Conservation (phyloP, 495 filamentous ascomycete genomes). For the Podospora sp. region DNA sequence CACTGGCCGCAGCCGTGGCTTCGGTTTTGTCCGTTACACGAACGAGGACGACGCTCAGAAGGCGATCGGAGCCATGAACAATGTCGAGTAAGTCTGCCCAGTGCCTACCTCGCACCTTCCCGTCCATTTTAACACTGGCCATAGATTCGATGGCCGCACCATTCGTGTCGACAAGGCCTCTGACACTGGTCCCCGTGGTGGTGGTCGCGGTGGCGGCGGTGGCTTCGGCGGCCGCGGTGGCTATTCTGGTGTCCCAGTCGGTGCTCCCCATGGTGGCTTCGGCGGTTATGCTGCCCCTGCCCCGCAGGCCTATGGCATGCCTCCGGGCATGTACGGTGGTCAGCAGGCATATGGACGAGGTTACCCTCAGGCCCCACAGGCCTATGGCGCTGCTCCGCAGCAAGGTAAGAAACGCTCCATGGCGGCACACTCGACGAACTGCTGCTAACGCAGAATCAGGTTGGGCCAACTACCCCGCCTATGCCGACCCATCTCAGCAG, state of each 20-base stretch:
- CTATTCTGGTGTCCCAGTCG: conserved; percentile 34
- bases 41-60: conserved; percentile 79
- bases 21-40: conserved; percentile 91
- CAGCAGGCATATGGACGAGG: conserved; percentile 36
- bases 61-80: conserved; percentile 87
- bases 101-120: neutral
- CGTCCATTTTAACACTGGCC: conserved; percentile 18
- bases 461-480: conserved; percentile 41
- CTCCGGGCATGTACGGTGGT: too few species aligned
- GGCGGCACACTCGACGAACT: conserved; percentile 9
- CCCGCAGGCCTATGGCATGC: conserved; percentile 27
- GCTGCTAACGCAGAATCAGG: conserved; percentile 29
- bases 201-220: conserved; percentile 47
- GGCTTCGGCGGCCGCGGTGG: conserved; percentile 46
- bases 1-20: conserved; percentile 92
- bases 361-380: conserved; percentile 34
- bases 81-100: conserved; percentile 73
- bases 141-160: conserved; percentile 90
- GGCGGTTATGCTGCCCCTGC: conserved; percentile 42
- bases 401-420: conserved; percentile 41
- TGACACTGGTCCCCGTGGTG: conserved; percentile 66
- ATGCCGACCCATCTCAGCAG: conserved; percentile 43
- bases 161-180: conserved; percentile 97
- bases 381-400: conserved; percentile 37
- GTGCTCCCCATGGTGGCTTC: conserved; percentile 28